Base-by-base conservation (phyloP, 106 monocot species). In the Platanthera guangdongensis region DNA sequence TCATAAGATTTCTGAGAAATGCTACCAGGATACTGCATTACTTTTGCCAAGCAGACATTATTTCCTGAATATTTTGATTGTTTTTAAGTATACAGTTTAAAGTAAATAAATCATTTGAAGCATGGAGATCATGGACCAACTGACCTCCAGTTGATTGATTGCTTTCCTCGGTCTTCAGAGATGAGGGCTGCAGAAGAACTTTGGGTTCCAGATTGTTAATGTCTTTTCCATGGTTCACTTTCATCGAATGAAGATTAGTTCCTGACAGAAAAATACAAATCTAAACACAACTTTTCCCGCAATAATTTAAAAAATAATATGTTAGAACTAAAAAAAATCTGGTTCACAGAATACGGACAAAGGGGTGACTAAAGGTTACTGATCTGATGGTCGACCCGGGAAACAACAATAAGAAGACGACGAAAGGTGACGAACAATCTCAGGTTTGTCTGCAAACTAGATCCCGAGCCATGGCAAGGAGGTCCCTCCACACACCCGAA, bases 251-350 rank as follows among this genome's bases (percentile, higher is more conserved):
- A 18, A 15, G 13, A 74, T 64, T 51, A 7, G 11, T 63, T 73
- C 73, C 79, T 73, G 50, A 51, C 52, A 79, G 12, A 67, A 70
- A 70, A 46, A 70, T 46, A 70, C 14, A 47, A 70, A 39, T 6
- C 47, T 39, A 67, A 48, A 1, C 2, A 39, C 39, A 39, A 39
- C 39, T 39, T 39, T 39, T 39, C 39, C 39, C 39, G 39, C 39
- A 39, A 39, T 39, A 39, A 39, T 39, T 39, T 1, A 2, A 39
- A 39, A 39, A 39, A 39, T 39, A 39, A 39, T 39, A 3, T 39
- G 39, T 39, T 39, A 1, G 39, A 39, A 39, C 3, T 0, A 39
- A 39, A 39, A 39, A 39, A 39, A 39, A 39, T 39, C 39, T 39
- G 39, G 39, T 39, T 39, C 39, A 39, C 0, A 39, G 3, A 39